Percentiles rank a stretch among this genome's conserved stretches.
phyloP scores from a whole-genome alignment of 1,284 basidiomycete species.

The Prillingera fragicola region DNA sequence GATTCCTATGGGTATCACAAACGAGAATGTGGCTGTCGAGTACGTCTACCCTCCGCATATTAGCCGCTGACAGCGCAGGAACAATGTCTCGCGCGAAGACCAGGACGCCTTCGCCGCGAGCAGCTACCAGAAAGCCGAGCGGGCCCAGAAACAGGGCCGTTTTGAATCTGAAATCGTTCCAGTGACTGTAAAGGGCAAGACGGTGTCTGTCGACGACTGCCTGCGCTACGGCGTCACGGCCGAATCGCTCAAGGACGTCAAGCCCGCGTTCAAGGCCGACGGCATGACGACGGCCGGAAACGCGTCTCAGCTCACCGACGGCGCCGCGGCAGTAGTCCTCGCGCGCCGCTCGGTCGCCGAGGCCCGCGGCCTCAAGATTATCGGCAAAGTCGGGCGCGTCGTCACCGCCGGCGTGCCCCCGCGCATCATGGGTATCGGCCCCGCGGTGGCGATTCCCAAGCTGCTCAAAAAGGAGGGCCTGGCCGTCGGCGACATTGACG shows the following conservation, averaged over 20 bases:
- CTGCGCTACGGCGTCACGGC: slow-evolving; percentile 79
- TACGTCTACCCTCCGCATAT: slow-evolving; percentile 1
- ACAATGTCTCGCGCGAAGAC: slow-evolving; percentile 60
- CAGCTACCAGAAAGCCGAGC: slow-evolving; percentile 72
- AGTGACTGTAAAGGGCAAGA: slow-evolving; percentile 55
- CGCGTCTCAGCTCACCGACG: slow-evolving; percentile 87
- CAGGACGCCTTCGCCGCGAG: slow-evolving; percentile 83
- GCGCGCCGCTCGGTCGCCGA: slow-evolving; percentile 74
- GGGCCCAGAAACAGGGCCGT: slow-evolving; percentile 74
- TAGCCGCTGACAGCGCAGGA: slow-evolving; percentile 54
- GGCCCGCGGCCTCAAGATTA: slow-evolving; percentile 74
- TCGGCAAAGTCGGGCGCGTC: slow-evolving; percentile 80
- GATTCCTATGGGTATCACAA: slow-evolving; percentile 87
- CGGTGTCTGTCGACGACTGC: slow-evolving; percentile 77
- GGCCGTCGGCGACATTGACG: slow-evolving; percentile 66
- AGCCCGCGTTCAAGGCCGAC: slow-evolving; percentile 77
- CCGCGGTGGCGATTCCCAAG: slow-evolving; percentile 77
- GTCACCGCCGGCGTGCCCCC: slow-evolving; percentile 72
- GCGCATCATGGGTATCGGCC: slow-evolving; percentile 82
- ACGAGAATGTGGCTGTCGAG: slow-evolving; percentile 72
- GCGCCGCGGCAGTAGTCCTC: slow-evolving; percentile 87
- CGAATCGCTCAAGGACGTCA: slow-evolving; percentile 73
- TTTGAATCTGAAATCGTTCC: slow-evolving; percentile 84
- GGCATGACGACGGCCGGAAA: slow-evolving; percentile 55
- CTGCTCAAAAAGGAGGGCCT: slow-evolving; percentile 63